Percentiles rank a stretch among this genome's conserved stretches.
Conservation (phyloP, 495 filamentous ascomycete species). For the Neurospora cerealis region DNA sequence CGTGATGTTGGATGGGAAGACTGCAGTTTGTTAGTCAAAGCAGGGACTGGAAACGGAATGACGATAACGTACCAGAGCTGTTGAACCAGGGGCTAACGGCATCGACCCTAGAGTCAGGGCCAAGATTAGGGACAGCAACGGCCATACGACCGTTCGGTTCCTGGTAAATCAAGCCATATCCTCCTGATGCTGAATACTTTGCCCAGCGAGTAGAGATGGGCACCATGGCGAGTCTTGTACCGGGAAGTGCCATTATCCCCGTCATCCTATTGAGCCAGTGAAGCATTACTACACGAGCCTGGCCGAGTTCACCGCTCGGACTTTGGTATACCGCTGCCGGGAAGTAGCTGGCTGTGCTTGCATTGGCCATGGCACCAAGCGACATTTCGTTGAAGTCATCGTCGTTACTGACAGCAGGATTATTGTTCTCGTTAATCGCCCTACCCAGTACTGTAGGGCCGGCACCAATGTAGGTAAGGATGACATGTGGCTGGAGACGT, state of each 20-base stretch:
- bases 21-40: neutral
- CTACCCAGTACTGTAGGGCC: neutral
- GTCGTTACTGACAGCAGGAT: neutral
- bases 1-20: neutral
- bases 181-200: neutral
- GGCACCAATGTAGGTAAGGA: neutral
- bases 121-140: neutral
- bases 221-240: neutral
- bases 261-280: neutral
- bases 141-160: neutral
- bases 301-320: neutral
- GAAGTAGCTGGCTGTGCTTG: neutral
- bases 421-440: neutral
- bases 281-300: neutral
- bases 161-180: neutral
- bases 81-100: neutral
- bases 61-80: neutral
- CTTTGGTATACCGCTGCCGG: neutral
- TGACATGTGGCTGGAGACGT: neutral
- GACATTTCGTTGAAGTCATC: neutral
- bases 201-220: neutral
- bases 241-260: neutral
- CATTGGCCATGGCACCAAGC: neutral
- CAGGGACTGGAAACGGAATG: no score
- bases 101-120: neutral